phyloP scores from a whole-genome alignment of 179 eudicot species.

The Drosera spatulata region DNA sequence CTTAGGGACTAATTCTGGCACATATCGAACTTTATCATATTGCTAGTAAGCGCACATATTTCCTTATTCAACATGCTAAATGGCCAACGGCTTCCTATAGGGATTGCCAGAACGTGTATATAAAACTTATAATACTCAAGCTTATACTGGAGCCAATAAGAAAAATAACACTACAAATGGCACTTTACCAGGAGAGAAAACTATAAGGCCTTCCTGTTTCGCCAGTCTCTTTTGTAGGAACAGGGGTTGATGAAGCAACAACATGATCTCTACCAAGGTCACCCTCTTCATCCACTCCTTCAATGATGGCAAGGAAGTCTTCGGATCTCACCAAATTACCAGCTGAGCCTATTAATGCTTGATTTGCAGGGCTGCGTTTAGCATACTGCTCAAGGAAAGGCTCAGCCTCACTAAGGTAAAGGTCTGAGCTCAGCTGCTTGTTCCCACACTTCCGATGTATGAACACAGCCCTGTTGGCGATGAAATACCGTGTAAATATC shows the following conservation, averaged over 20 bases:
- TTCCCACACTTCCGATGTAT: conserved; percentile 63
- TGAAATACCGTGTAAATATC: background rate
- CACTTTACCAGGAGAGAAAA: conserved; percentile 86
- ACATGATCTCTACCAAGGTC: conserved; percentile 60
- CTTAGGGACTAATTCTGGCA: too few relatives aligned
- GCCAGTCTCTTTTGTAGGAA: conserved; percentile 27
- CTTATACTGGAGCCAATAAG: background rate
- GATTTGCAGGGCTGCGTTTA: conserved; percentile 69
- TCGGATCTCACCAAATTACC: conserved; percentile 75
- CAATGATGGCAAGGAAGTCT: conserved; percentile 76
- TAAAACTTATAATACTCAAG: too few relatives aligned
- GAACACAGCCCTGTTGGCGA: conserved; percentile 58
- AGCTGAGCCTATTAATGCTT: conserved; percentile 76
- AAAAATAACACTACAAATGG: background rate
- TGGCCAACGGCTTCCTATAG: too few relatives aligned
- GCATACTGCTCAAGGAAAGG: conserved; percentile 95
- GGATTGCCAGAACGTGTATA: too few relatives aligned
- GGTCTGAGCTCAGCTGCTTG: conserved; percentile 52
- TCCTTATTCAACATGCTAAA: too few relatives aligned
- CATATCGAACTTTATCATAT: too few relatives aligned
- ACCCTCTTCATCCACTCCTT: conserved; percentile 81
- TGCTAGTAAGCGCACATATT: too few relatives aligned
- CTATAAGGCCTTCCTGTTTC: conserved; percentile 67
- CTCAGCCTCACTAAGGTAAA: conserved; percentile 88
- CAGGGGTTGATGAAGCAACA: conserved; percentile 28